Conservation (phyloP, 805 yeast species). For the Candida coquimbonensis region DNA sequence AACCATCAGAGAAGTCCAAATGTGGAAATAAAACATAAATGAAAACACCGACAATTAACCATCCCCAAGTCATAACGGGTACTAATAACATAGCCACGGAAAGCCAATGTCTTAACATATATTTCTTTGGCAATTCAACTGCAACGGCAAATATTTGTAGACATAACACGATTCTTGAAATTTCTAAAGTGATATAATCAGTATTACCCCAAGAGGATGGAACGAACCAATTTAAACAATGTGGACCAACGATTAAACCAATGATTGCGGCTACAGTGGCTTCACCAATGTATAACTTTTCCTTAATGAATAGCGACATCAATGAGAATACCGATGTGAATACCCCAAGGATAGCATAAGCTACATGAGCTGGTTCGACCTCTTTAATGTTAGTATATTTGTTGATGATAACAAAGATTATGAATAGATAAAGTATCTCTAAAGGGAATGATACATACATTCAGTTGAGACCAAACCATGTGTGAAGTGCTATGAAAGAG, state of each 20-base stretch:
- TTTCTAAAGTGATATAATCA: slow-evolving; percentile 75
- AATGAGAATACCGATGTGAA: slow-evolving; percentile 77
- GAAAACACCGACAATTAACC: slow-evolving; percentile 77
- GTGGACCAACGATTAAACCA: slow-evolving; percentile 87
- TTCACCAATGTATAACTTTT: slow-evolving; percentile 80
- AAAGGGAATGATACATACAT: not conserved
- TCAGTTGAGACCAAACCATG: slow-evolving; percentile 10
- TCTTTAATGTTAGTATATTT: slow-evolving; percentile 2
- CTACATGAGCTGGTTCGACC: slow-evolving; percentile 67
- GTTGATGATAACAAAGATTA: not conserved
- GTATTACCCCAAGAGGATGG: slow-evolving; percentile 84
- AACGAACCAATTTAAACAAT: slow-evolving; percentile 73
- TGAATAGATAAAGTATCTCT: not conserved
- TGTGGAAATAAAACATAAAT: slow-evolving; percentile 74
- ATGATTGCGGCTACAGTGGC: slow-evolving; percentile 83
- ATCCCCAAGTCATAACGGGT: slow-evolving; percentile 87
- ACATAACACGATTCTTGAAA: slow-evolving; percentile 75
- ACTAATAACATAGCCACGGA: slow-evolving; percentile 68
- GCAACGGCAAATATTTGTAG: slow-evolving; percentile 92
- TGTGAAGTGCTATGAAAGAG: not conserved
- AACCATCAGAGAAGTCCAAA: slow-evolving; percentile 61
- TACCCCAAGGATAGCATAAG: slow-evolving; percentile 82
- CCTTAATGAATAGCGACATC: slow-evolving; percentile 76
- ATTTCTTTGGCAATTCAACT: slow-evolving; percentile 85
- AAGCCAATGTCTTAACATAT: slow-evolving; percentile 78